Conservation (phyloP, 768 basidiomycete genomes). For the Boletus fagicola region DNA sequence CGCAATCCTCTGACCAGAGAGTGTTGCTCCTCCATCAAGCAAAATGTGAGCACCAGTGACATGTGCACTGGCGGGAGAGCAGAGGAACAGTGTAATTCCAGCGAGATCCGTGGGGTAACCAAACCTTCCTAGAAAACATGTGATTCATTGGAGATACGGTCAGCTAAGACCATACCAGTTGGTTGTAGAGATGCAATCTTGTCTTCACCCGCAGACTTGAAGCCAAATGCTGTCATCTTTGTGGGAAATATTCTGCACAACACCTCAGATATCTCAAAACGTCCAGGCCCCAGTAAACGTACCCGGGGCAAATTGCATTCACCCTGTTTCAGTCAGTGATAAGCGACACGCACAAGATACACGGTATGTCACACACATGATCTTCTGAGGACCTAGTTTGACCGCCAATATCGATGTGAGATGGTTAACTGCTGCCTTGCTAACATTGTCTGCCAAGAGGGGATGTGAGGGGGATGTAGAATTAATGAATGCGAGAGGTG, state of each 20-base stretch:
- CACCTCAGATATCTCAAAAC: not conserved
- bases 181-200: slow-evolving; percentile 56
- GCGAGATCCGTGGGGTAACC: slow-evolving; percentile 68
- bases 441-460: slow-evolving; percentile 58
- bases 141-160: not conserved
- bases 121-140: slow-evolving; percentile 50
- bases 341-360: not conserved
- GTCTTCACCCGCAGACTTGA: slow-evolving; percentile 54
- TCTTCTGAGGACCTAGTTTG: slow-evolving; percentile 55
- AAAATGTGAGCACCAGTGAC: slow-evolving; percentile 72
- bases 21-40: slow-evolving; percentile 61
- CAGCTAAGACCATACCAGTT: slow-evolving; percentile 45
- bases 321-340: slow-evolving; percentile 45
- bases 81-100: slow-evolving; percentile 66
- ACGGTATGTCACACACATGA: slow-evolving; percentile 53
- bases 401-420: slow-evolving; percentile 70
- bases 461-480: not conserved
- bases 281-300: slow-evolving; percentile 7
- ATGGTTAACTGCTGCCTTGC: slow-evolving; percentile 87
- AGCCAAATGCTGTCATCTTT: slow-evolving; percentile 78
- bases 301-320: slow-evolving; percentile 85
- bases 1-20: slow-evolving; percentile 22
- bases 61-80: slow-evolving; percentile 69
- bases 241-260: slow-evolving; percentile 65
- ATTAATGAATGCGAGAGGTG: not conserved